phyloP scores from a whole-genome alignment of 768 basidiomycete species.

The Tephrocybe sp. region DNA sequence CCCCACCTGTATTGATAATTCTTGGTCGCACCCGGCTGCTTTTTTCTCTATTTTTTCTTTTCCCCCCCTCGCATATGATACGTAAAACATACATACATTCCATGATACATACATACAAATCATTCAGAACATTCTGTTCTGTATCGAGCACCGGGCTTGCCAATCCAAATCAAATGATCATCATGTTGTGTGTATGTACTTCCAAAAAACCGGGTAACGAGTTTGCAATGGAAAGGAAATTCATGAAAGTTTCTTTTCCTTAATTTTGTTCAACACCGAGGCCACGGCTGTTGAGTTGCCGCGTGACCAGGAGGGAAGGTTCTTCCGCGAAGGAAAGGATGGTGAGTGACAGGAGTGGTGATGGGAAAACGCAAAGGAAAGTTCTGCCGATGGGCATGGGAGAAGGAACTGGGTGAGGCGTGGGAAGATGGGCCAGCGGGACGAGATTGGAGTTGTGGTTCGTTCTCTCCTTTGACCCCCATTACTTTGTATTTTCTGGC shows the following conservation, averaged over 20 bases:
- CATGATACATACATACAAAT: too few species aligned
- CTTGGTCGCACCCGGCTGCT: constrained; percentile 16
- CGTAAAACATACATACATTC: background rate
- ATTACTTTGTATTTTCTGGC: constrained; percentile 57
- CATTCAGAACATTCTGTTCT: background rate
- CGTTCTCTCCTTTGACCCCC: constrained; percentile 36
- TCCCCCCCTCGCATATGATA: background rate
- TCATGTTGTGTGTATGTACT: background rate
- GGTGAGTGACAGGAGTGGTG: too few species aligned
- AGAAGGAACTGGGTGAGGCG: constrained; percentile 24
- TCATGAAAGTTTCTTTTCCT: too few species aligned
- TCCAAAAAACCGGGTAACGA: background rate
- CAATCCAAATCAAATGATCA: background rate
- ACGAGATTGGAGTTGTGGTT: constrained; percentile 29
- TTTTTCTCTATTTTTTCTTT: too few species aligned
- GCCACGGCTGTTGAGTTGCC: background rate
- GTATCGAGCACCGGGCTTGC: too few species aligned
- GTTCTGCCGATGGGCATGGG: constrained; percentile 26
- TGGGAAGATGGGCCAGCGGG: constrained; percentile 35
- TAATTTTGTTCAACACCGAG: too few species aligned
- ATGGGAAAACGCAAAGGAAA: constrained; percentile 20
- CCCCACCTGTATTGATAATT: constrained; percentile 20
- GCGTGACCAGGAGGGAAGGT: background rate
- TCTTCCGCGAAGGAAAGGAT: too few species aligned
- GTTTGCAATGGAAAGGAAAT: too few species aligned